Base-by-base conservation (phyloP, 345 rosid species). In the Eutrema japonicum region DNA sequence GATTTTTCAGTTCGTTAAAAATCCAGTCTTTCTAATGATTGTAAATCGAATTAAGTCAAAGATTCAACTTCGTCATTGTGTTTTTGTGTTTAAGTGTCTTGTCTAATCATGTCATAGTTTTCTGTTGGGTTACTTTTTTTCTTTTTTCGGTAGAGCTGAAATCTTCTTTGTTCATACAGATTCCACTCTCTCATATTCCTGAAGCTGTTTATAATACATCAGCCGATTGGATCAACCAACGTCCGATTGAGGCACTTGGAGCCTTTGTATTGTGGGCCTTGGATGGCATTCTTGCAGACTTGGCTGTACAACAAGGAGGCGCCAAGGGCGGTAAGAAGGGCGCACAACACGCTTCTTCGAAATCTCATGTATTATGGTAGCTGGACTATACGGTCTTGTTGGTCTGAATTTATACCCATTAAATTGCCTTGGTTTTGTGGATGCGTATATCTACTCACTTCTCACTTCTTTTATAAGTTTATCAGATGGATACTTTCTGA, bases 211-310 rank as follows among this genome's bases (percentile, higher is more conserved):
- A 78, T 66, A 89, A 81, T 76, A 82, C 88, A 73, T 83, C 96
- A 8, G 75, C 62, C 45, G 92, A 89, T 38, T 89, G 96, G 96
- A 81, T 89, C 71, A 85, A 79, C 73, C 84, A 83, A 56, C 85
- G 73, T 5, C 80, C 92, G 10, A 55, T 78, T 51, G 90, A 86
- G 59, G 83, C 92, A 11, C 89, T 89, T 69, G 80, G 81, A 46
- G 70, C 82, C 32, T 86, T 89, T 59, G 75, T 89, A 16, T 43
- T 83, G 46, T 87, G 96, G 96, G 84, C 77, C 11, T 67, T 87
- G 62, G 96, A 86, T 68, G 66, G 81, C 78, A 83, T 87, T 77
- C 80, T 89, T 68, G 66, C 83, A 14, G 92, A 85, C 73, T 74
- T 85, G 56, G 84, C 77, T 65, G 76, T 71, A 51, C 90, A 85